phyloP scores from a whole-genome alignment of 768 basidiomycete genomes.

The Suillus subaureus region DNA sequence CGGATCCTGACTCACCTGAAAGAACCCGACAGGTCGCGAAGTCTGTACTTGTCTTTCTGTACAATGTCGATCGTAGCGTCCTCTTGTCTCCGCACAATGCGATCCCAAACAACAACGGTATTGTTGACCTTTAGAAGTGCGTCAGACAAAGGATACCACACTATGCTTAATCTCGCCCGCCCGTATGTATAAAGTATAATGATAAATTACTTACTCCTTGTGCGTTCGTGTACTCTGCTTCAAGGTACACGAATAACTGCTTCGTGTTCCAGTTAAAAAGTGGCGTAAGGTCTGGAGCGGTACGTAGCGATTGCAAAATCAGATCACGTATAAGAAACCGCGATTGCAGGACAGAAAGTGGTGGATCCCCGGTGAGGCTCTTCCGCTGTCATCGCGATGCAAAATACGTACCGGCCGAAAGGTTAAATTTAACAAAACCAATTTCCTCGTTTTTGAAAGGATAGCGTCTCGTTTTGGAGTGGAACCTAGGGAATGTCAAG shows the following conservation, averaged over 20 bases:
- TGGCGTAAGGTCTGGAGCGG: slow-evolving; percentile 66
- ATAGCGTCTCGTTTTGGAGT: slow-evolving; percentile 54
- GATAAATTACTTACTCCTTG: slow-evolving; percentile 59
- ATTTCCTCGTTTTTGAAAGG: slow-evolving; percentile 69
- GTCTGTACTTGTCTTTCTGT: slow-evolving; percentile 79
- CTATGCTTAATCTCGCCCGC: neutral
- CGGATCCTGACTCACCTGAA: slow-evolving; percentile 63
- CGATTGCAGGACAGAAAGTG: slow-evolving; percentile 5
- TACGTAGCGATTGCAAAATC: slow-evolving; percentile 1
- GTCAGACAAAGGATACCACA: slow-evolving; percentile 3
- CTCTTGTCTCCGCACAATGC: slow-evolving; percentile 80
- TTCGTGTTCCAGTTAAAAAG: slow-evolving; percentile 98
- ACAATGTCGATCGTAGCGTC: slow-evolving; percentile 67
- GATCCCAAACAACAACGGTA: slow-evolving; percentile 89
- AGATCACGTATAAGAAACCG: slow-evolving; percentile 6
- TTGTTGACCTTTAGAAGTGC: slow-evolving; percentile 55
- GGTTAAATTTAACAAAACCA: slow-evolving; percentile 80
- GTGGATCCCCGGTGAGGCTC: slow-evolving; percentile 25
- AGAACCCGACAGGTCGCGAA: slow-evolving; percentile 70
- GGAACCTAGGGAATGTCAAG: slow-evolving; percentile 38
- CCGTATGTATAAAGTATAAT: neutral
- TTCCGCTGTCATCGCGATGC: slow-evolving; percentile 26
- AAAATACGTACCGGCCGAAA: slow-evolving; percentile 66
- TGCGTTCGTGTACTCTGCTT: slow-evolving; percentile 77
- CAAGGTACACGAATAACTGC: slow-evolving; percentile 85